A percentile compares a stretch with the other conserved stretches of the same genome.
Conservation (phyloP, 169 alveolate species). For the Eimeria sp. region DNA sequence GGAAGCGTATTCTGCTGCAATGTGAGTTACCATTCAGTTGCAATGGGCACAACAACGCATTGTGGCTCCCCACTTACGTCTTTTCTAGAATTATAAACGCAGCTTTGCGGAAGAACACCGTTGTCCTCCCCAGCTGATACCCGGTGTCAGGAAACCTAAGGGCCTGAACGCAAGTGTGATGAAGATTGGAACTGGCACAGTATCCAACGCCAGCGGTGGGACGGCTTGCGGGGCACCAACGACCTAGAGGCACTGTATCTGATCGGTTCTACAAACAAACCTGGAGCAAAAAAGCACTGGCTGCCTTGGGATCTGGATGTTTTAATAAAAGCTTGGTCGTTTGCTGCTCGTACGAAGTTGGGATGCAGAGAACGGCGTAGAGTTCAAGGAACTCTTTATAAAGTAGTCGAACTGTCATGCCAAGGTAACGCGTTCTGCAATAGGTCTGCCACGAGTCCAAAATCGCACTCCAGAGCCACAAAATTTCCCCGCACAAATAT, state of each 20-base stretch:
- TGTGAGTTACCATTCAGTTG: neutral
- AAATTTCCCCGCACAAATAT: neutral
- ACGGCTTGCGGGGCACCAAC: neutral
- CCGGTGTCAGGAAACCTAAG: conserved; percentile 70
- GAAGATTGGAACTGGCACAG: neutral
- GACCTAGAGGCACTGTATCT: neutral
- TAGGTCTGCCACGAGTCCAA: conserved; percentile 12
- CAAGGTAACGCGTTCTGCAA: conserved; percentile 64
- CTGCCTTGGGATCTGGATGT: conserved; percentile 55
- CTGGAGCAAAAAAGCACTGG: conserved; percentile 60
- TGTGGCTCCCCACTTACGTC: conserved; percentile 20
- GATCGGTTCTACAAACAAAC: neutral
- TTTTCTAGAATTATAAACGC: conserved; percentile 72
- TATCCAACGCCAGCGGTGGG: neutral
- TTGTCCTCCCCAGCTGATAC: conserved; percentile 79
- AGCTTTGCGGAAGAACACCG: conserved; percentile 74
- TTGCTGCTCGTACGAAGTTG: conserved; percentile 41
- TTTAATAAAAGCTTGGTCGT: neutral
- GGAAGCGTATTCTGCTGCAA: neutral
- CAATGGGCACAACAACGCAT: neutral
- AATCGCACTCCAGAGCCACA: neutral
- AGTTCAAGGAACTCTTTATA: conserved; percentile 50
- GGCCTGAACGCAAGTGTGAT: conserved; percentile 2
- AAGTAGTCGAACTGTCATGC: conserved; percentile 68
- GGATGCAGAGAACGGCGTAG: conserved; percentile 61